phyloP scores from a whole-genome alignment of 768 basidiomycete species.

The Floccularia luteovirens region DNA sequence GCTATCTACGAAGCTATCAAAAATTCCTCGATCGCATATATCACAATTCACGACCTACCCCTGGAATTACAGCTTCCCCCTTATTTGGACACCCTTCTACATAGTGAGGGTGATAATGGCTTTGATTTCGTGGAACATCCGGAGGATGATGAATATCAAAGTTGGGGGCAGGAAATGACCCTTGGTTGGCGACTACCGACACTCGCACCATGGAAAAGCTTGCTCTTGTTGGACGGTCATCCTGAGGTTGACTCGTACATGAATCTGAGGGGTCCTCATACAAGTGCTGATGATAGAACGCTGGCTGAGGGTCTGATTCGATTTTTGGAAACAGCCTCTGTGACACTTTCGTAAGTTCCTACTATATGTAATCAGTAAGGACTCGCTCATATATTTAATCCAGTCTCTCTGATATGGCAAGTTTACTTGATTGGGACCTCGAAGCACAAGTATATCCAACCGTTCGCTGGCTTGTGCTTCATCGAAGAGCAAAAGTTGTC shows the following conservation, averaged over 20 bases:
- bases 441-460: slow-evolving; percentile 80
- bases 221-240: slow-evolving; percentile 65
- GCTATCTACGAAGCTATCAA: slow-evolving; percentile 75
- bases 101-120: slow-evolving; percentile 54
- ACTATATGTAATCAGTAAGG: too few relatives aligned
- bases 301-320: slow-evolving; percentile 66
- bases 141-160: slow-evolving; percentile 41
- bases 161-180: slow-evolving; percentile 64
- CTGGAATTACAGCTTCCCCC: slow-evolving; percentile 86
- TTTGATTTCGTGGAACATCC: slow-evolving; percentile 39
- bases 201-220: slow-evolving; percentile 87
- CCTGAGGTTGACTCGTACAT: slow-evolving; percentile 51
- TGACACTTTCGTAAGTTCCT: slow-evolving; percentile 65
- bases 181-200: slow-evolving; percentile 69
- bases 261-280: slow-evolving; percentile 50
- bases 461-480: slow-evolving; percentile 90
- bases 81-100: slow-evolving; percentile 63
- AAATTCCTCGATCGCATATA: slow-evolving; percentile 64
- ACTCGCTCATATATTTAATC: slow-evolving; percentile 4
- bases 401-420: slow-evolving; percentile 76
- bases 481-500: slow-evolving; percentile 83
- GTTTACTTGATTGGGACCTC: slow-evolving; percentile 75
- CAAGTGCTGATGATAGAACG: slow-evolving; percentile 55
- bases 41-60: slow-evolving; percentile 72
- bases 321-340: slow-evolving; percentile 67